phyloP scores from a whole-genome alignment of 148 eudicot genomes.

The Selenicereus undatus region DNA sequence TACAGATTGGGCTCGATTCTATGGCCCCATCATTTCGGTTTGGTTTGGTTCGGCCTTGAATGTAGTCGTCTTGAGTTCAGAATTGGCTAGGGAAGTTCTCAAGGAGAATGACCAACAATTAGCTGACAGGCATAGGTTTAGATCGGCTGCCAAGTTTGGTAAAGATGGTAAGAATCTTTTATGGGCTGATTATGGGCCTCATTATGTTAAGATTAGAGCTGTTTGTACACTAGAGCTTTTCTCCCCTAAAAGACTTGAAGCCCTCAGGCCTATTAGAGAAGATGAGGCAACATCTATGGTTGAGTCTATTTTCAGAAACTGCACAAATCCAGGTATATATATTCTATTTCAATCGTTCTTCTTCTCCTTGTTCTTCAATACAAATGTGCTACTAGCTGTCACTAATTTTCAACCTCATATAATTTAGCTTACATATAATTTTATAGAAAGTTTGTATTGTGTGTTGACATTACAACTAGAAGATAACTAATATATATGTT shows the following conservation, averaged over 20 bases:
- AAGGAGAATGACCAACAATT: constrained; percentile 38
- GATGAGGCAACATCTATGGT: constrained; percentile 43
- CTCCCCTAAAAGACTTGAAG: constrained; percentile 41
- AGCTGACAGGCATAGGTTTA: constrained; percentile 29
- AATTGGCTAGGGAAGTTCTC: constrained; percentile 38
- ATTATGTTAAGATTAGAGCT: constrained; percentile 32
- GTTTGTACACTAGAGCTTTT: constrained; percentile 37
- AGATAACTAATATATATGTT: too few relatives aligned
- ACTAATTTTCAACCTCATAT: too few relatives aligned
- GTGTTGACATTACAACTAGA: too few relatives aligned
- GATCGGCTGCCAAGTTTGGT: constrained; percentile 20
- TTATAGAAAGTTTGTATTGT: too few relatives aligned
- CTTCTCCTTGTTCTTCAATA: background rate
- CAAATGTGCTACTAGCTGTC: background rate
- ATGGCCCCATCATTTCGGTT: constrained; percentile 35
- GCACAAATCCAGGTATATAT: constrained; percentile 30
- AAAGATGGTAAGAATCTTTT: constrained; percentile 27
- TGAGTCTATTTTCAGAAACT: constrained; percentile 31
- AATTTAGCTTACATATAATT: too few relatives aligned
- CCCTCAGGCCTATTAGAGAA: constrained; percentile 40
- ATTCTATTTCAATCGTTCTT: background rate
- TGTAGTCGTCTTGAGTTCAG: constrained; percentile 32
- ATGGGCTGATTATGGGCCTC: constrained; percentile 43
- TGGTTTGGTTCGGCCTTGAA: constrained; percentile 37
- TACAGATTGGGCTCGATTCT: constrained; percentile 18